Percentiles rank a stretch among this genome's conserved stretches.
These are phyloP conservation scores for Asterochloris sp. DNA, from an alignment of 139 green algal species.

Conservation along the genomic window DNA sequence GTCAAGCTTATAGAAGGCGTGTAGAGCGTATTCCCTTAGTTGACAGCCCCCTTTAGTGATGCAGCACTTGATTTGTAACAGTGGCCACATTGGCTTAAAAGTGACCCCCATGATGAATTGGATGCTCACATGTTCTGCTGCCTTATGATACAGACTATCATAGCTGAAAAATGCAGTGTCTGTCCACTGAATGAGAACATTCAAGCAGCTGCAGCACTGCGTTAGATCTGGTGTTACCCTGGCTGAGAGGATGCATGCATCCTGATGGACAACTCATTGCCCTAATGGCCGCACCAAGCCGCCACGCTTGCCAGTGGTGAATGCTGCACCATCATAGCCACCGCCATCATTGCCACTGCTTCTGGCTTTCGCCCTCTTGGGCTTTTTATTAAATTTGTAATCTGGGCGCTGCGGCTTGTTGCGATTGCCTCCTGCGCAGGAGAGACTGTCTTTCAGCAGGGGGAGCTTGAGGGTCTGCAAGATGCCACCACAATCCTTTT, in stretches of 20 bases:
- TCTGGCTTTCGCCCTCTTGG: conserved; percentile 42
- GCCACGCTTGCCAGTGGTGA: conserved; percentile 56
- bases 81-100: no score
- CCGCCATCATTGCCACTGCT: conserved; percentile 37
- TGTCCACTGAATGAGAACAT: no score
- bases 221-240: no score
- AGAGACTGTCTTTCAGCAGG: background rate
- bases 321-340: conserved; percentile 49
- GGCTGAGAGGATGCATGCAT: no score
- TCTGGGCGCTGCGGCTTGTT: conserved; percentile 42
- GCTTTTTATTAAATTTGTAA: conserved; percentile 85
- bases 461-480: background rate
- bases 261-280: no score
- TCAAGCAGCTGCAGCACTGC: no score
- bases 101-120: no score
- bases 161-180: no score
- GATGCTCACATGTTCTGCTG: no score
- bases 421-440: background rate
- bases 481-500: background rate
- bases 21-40: background rate
- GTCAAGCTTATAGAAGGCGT: background rate
- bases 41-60: no score
- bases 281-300: conserved; percentile 47
- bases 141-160: no score
- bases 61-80: no score